Evolutionary conservation across 2,329 filamentous ascomycete species (phyloP), one percentile per base, ranked within the genome.

Genomic region (Cercospora sp.): DNA sequence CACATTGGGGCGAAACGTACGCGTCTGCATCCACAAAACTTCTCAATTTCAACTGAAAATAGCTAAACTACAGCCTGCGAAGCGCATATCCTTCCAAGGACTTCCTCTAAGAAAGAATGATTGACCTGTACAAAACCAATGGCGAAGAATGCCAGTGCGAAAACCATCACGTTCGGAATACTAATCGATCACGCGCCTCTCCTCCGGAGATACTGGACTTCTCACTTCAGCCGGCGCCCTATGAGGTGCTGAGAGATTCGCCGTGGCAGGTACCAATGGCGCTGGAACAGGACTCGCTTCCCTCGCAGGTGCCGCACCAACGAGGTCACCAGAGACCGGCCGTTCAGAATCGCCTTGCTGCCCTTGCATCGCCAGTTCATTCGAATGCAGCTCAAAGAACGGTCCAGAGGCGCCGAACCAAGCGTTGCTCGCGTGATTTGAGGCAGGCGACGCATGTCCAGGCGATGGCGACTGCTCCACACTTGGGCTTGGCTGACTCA

Each of bases 401-500:
- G 24, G 40, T 9, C 61, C 61, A 10, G 61, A 37, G 28, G 18
- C 21, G 28, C 61, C 53, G 18, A 55, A 55, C 61, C 61, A 63
- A 5, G 61, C 28, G 7, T 32, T 53, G n/a, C 43, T 51, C 13
- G n/a, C 28, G 5, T 37, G 43, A 21, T 51, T 40, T 30, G 32
- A 18, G 9, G 28, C 26, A 9, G 61, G 43, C 30, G 45, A 63
- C 6, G 61, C 43, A 24, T 63, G 60, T 3, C 65, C 60, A 30
- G 37, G 65, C 5, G 60, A 67, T 3, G 65, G 65, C 12, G 65
- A 63, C 1, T 63, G 59, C 16, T 55, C 65, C 18, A 13, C n/a
- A 34, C 24, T 51, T 6, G 65, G 65, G 51, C 65, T 67, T 6
- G 65, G 65, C 55, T 63, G 60, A 8, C 65, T 60, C 21, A 62